phyloP scores from a whole-genome alignment of 345 rosid species.

The Eucalyptus lansdowneana region DNA sequence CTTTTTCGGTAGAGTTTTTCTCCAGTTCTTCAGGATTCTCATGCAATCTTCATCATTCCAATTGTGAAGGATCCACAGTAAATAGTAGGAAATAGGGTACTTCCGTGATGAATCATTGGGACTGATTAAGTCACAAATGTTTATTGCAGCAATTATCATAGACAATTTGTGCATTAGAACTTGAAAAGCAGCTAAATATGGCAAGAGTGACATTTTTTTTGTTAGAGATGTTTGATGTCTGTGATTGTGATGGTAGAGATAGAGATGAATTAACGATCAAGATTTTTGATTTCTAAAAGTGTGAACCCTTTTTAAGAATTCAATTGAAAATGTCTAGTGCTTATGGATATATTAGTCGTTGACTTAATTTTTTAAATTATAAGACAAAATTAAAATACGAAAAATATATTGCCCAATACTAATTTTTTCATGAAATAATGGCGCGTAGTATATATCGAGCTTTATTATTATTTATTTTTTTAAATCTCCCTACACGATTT shows the following conservation, averaged over 20 bases:
- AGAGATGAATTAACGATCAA: not conserved
- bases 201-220: no score
- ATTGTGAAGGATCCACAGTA: constrained; percentile 5
- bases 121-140: no score
- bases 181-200: no score
- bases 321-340: not conserved
- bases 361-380: not conserved
- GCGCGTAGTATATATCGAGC: not conserved
- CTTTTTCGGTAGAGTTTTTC: not conserved
- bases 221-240: not conserved
- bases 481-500: not conserved
- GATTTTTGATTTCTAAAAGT: not conserved
- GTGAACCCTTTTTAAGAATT: not conserved
- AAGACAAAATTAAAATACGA: not conserved
- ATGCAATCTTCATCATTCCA: constrained; percentile 10
- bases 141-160: no score
- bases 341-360: not conserved
- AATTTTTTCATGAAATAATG: not conserved
- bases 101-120: no score
- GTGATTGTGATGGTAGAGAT: not conserved
- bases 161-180: no score
- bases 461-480: not conserved
- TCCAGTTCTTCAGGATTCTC: constrained; percentile 1
- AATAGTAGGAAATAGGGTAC: no score
- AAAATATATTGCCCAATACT: not conserved